Evolutionary conservation across 2,329 filamentous ascomycete species (phyloP), one percentile per base, ranked within the genome.

Genomic region (Diaporthe aspalathi): DNA sequence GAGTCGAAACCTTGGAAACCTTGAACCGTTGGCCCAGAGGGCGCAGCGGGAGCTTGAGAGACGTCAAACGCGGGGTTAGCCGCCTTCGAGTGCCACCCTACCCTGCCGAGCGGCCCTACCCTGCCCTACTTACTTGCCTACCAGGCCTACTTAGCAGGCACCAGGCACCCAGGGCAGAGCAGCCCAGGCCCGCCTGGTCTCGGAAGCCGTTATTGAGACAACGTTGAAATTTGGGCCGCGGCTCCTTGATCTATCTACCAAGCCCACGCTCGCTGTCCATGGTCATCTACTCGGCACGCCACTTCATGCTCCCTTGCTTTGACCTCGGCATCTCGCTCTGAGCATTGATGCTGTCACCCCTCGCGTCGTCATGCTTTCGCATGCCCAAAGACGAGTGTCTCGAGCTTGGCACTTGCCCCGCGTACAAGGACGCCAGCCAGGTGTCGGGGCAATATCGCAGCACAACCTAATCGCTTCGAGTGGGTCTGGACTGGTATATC

Each of bases 41-140:
- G 8, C 32, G 32, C n/a, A n/a, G n/a, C n/a, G n/a, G 32, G 24
- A 40, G 54, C 54, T 40, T 40, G 54, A 32, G 66, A 50, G 35
- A 60, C 66, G 52, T 68, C 66, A 68, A 68, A 50, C 66, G 66
- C 66, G 66, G 66, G 66, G 66, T 68, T 29, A 60, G 45, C 52
- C 29, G 45, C 27, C 49, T 45, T 43, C n/a, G 32, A 45, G 63
- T 67, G 40, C 35, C 35, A 43, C 50, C 40, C n/a, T 17, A 32
- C 32, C 32, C 12, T 17, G 40, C 27, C 5, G 7, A 45, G 2
- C 32, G 9, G 32, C 32, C 32, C 32, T 35, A 9, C 38, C 56
- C 22, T 45, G n/a, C 56, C 40, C 8, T 27, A 20, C 32, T n/a
- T n/a, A n/a, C n/a, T n/a, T n/a, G n/a, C n/a, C n/a, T n/a, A n/a